Evolutionary conservation across 805 yeast genomes (phyloP), one percentile per base, ranked within the genome.

Genomic region (Grigorovia humatica): DNA sequence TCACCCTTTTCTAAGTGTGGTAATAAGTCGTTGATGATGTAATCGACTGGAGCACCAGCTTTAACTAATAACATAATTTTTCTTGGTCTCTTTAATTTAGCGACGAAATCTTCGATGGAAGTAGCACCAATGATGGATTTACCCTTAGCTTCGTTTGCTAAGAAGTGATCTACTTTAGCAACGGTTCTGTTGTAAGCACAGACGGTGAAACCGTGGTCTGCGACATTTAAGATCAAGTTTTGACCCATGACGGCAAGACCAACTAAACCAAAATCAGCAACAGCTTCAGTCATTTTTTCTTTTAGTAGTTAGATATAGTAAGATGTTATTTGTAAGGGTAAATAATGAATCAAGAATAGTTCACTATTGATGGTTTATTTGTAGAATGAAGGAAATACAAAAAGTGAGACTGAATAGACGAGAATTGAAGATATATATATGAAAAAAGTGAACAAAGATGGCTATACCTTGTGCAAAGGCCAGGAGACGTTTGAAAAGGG

Each of bases 231-330:
- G 71, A 91, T 88, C 80, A 91, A 78, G 82, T 91, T 91, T 80
- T 87, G 96, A 75, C 99, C 99, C 99, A 91, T 91, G 63, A 91
- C 99, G 85, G 99, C 99, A 81, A 91, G 81, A 72, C 99, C 99
- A 69, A 93, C 90, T 72, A 91, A 87, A 74, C 97, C 99, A 73
- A 91, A 83, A 83, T 91, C 99, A 79, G 91, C 58, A 55, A 91
- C 82, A 84, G 93, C 98, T 79, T 90, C 55, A 58, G 55, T 54
- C 56, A 58, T 57, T 46, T 13, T 52, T 19, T 35, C 44, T 44
- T 23, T 30, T 6, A 23, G 27, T 23, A 23, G 27, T 19, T n/a
- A 27, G 43, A n/a, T 8, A 15, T 11, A 29, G 32, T 9, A 35
- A 11, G 40, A 18, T 38, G 4, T 20, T 43, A 1, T 23, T 3